Evolutionary conservation across 2,329 filamentous ascomycete genomes (phyloP).

Genomic region (Periglandula ipomoeae): DNA sequence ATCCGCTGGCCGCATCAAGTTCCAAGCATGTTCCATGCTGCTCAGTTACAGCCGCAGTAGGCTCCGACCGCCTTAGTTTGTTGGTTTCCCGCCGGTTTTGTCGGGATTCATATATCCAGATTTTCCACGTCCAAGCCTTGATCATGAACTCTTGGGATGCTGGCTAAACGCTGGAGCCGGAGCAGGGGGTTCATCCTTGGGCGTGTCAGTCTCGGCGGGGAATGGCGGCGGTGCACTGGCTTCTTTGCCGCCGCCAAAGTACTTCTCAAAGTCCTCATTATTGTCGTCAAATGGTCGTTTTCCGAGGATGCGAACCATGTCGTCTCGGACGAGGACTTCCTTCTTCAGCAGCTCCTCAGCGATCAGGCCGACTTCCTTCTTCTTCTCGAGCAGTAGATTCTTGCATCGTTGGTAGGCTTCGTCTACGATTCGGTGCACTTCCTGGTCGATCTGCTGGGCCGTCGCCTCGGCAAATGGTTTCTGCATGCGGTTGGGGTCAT

Average conservation of each 20-base stretch:
- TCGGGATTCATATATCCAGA: not conserved
- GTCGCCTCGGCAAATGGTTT: conserved; percentile 97
- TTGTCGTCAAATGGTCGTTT: conserved; percentile 73
- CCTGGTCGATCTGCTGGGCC: conserved; percentile 80
- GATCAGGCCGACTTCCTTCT: conserved; percentile 77
- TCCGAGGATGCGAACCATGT: conserved; percentile 83
- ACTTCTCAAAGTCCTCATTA: conserved; percentile 90
- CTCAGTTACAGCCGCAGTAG: not conserved
- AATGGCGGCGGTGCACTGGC: conserved; percentile 50
- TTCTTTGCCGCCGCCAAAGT: conserved; percentile 61
- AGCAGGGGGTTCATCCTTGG: conserved; percentile 24
- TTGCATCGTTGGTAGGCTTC: conserved; percentile 88
- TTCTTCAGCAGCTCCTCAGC: conserved; percentile 89
- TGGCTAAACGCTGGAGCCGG: conserved; percentile 30
- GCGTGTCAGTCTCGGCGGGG: conserved; percentile 33
- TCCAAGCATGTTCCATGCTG: not conserved
- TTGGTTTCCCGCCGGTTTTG: not conserved
- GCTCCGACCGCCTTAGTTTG: not conserved
- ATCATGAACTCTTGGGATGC: conserved; percentile 9
- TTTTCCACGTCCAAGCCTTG: conserved; percentile 2
- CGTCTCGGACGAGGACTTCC: conserved; percentile 84
- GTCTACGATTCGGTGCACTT: conserved; percentile 86
- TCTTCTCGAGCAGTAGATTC: conserved; percentile 74
- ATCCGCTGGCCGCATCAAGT: conserved; percentile 4
- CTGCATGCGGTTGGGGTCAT: conserved; percentile 69